These are phyloP conservation scores for Kodamaea leandrae DNA, from an alignment of 805 yeast genomes.

Conservation along the genomic window DNA sequence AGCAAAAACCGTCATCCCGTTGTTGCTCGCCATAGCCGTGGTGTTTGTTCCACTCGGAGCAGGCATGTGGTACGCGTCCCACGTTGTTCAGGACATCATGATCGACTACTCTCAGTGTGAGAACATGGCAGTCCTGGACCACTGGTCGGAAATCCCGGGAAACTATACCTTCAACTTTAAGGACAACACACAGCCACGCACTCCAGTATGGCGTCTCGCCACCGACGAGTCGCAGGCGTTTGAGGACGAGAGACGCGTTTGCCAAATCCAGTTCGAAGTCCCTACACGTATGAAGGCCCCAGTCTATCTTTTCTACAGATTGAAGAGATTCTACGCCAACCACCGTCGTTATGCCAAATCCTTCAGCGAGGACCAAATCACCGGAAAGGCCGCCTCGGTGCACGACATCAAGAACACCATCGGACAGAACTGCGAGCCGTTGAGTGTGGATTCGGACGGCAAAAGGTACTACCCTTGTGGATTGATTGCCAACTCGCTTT, in stretches of 20 bases:
- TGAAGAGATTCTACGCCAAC: constrained; percentile 41
- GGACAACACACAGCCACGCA: constrained; percentile 6
- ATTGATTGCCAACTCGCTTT: constrained; percentile 73
- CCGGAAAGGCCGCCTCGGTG: constrained; percentile 38
- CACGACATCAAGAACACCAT: constrained; percentile 35
- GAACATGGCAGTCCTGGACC: constrained; percentile 27
- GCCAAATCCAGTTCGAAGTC: constrained; percentile 39
- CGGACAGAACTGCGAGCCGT: constrained; percentile 47
- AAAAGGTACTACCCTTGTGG: constrained; percentile 77
- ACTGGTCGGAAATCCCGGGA: constrained; percentile 38
- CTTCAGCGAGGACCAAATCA: constrained; percentile 42
- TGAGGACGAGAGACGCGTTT: constrained; percentile 50
- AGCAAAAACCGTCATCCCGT: constrained; percentile 41
- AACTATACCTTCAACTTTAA: constrained; percentile 39
- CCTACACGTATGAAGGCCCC: constrained; percentile 36
- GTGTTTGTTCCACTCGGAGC: constrained; percentile 45
- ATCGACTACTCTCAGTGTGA: constrained; percentile 45
- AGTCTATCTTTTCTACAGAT: constrained; percentile 41
- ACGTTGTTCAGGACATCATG: constrained; percentile 35
- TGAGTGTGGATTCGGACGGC: constrained; percentile 38
- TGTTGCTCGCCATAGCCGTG: constrained; percentile 37
- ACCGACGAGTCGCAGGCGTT: constrained; percentile 43
- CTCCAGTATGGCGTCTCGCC: constrained; percentile 31
- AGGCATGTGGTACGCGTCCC: constrained; percentile 47
- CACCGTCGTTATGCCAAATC: constrained; percentile 46